phyloP scores from a whole-genome alignment of 805 yeast species.

The Sugiyamaella marilandica region DNA sequence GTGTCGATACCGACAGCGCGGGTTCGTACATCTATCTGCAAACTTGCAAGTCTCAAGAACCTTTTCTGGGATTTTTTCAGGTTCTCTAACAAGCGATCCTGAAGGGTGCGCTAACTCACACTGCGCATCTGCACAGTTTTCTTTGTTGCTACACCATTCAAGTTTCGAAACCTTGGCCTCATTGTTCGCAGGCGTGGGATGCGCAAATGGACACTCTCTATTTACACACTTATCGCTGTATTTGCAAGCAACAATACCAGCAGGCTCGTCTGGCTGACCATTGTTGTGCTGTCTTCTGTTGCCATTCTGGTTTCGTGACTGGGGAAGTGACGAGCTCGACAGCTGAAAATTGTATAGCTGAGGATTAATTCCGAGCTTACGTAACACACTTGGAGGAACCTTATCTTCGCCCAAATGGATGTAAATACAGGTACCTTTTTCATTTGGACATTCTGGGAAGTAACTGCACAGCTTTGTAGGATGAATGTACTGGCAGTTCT shows the following conservation, averaged over 20 bases:
- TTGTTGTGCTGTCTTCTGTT: neutral
- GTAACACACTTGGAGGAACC: neutral
- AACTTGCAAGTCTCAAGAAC: conserved; percentile 79
- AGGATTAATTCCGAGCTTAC: neutral
- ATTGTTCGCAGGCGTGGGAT: conserved; percentile 82
- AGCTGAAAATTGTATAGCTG: neutral
- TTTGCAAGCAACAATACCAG: conserved; percentile 52
- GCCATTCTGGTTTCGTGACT: neutral
- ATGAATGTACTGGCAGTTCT: conserved; percentile 65
- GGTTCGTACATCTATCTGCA: conserved; percentile 70
- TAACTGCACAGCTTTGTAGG: conserved; percentile 72
- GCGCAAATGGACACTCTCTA: conserved; percentile 81
- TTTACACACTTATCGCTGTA: conserved; percentile 72
- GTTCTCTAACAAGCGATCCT: conserved; percentile 43
- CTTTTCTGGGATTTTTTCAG: conserved; percentile 39
- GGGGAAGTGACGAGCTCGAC: neutral
- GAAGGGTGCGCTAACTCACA: conserved; percentile 85
- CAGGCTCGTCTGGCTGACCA: neutral
- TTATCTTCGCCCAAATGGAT: conserved; percentile 80
- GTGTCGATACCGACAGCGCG: conserved; percentile 77
- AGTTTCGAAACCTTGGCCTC: conserved; percentile 55
- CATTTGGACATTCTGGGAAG: conserved; percentile 72
- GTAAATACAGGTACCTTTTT: conserved; percentile 76
- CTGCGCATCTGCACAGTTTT: conserved; percentile 52
- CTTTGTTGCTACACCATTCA: conserved; percentile 74